A percentile compares a stretch with the other conserved stretches of the same genome.
Conservation (phyloP, 192 early-diverging fungal species). For the Coemansia sp. region DNA sequence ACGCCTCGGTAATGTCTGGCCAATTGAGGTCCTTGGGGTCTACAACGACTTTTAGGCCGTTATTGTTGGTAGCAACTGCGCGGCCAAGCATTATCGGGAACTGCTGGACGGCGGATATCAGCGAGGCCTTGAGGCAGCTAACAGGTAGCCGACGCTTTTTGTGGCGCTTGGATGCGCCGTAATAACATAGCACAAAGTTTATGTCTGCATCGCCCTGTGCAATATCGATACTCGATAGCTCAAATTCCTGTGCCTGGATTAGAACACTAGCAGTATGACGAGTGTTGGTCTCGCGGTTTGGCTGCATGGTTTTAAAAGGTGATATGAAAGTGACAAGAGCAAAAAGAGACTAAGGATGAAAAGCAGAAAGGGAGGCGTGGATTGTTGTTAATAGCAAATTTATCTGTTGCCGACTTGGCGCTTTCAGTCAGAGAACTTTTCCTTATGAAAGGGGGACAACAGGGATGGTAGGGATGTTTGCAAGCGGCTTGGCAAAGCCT, state of each 20-base stretch:
- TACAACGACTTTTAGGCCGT: constrained; percentile 4
- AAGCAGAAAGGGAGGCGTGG: not conserved
- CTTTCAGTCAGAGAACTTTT: not conserved
- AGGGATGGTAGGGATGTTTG: not conserved
- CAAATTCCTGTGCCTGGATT: constrained; percentile 18
- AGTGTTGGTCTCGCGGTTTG: not conserved
- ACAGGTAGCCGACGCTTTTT: constrained; percentile 11
- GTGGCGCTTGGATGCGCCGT: not conserved
- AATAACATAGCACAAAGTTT: constrained; percentile 42
- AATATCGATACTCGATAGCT: constrained; percentile 34
- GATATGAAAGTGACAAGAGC: not conserved
- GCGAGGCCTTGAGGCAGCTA: constrained; percentile 9
- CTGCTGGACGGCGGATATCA: constrained; percentile 17
- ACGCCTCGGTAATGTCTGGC: constrained; percentile 31
- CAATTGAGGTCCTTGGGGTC: constrained; percentile 37
- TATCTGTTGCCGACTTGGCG: not conserved
- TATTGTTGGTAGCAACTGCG: not conserved
- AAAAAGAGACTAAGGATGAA: not conserved
- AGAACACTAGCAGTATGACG: not conserved
- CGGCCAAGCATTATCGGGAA: constrained; percentile 34
- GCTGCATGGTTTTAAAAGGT: not conserved
- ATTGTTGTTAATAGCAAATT: not conserved
- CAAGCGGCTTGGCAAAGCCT: not conserved
- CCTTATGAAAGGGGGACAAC: not conserved
- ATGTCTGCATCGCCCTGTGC: constrained; percentile 40